A percentile compares a stretch with the other conserved stretches of the same genome.
Conservation (phyloP, 2,329 filamentous ascomycete species). For the Xylariomycetidae sp. region DNA sequence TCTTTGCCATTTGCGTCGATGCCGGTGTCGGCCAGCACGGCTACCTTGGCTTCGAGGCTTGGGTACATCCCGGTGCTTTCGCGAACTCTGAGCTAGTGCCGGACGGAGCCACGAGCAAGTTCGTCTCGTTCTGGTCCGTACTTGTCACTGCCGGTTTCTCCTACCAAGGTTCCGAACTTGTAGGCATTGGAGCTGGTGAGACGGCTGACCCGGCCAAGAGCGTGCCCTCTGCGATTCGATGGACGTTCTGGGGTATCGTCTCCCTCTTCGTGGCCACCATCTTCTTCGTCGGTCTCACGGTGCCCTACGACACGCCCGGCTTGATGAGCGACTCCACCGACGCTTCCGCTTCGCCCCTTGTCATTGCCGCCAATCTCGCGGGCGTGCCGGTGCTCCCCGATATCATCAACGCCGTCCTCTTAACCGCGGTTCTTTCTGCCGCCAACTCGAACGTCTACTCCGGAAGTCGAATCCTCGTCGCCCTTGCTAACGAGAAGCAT, state of each 20-base stretch:
- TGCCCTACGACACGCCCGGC: constrained; percentile 54
- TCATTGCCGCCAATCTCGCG: constrained; percentile 54
- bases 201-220: constrained; percentile 65
- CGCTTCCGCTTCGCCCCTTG: constrained; percentile 60
- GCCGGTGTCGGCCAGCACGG: constrained; percentile 63
- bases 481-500: constrained; percentile 57
- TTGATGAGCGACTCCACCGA: constrained; percentile 48
- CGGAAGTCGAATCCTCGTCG: constrained; percentile 61
- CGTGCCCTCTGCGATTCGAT: constrained; percentile 66
- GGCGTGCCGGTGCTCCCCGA: constrained; percentile 58
- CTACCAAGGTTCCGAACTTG: constrained; percentile 69
- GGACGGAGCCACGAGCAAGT: constrained; percentile 48
- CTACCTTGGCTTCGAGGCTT: constrained; percentile 70
- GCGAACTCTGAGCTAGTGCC: constrained; percentile 42
- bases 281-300: constrained; percentile 66
- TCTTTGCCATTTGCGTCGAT: constrained; percentile 70
- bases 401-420: constrained; percentile 72
- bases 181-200: constrained; percentile 74
- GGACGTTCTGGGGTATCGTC: constrained; percentile 71
- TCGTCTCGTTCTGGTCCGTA: constrained; percentile 64
- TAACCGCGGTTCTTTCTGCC: constrained; percentile 72
- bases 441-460: constrained; percentile 75
- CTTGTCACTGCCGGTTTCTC: constrained; percentile 64
- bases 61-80: constrained; percentile 63
- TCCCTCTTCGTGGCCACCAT: constrained; percentile 58